These are phyloP conservation scores for Cupressus sempervirens DNA, from an alignment of 75 land plant species.

Conservation along the genomic window DNA sequence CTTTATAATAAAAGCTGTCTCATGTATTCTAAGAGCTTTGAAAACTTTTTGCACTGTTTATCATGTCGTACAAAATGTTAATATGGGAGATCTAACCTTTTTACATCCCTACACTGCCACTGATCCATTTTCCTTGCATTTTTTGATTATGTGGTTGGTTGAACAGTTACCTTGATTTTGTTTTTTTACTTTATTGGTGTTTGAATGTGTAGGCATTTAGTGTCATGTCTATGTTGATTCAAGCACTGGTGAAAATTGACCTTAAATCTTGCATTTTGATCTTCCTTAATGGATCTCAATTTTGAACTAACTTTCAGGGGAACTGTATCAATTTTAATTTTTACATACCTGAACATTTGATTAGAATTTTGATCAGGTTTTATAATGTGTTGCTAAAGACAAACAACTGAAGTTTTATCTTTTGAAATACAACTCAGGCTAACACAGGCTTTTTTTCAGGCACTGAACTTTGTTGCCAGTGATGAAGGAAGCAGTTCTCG, in stretches of 20 bases:
- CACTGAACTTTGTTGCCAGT: constrained; percentile 17
- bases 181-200: not conserved
- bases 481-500: constrained; percentile 14
- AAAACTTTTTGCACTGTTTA: not conserved
- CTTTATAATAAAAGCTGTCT: no score
- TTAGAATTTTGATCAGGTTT: not conserved
- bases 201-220: not conserved
- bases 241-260: not conserved
- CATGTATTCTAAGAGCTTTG: not conserved
- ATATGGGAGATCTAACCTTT: no score
- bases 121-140: not conserved
- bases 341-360: not conserved
- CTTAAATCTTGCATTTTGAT: not conserved
- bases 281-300: not conserved
- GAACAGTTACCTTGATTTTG: not conserved
- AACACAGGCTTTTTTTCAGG: constrained; percentile 17
- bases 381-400: not conserved
- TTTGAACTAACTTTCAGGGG: not conserved
- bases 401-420: not conserved
- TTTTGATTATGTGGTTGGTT: not conserved
- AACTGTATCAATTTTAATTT: not conserved
- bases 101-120: not conserved
- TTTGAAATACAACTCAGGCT: not conserved
- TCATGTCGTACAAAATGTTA: not conserved
- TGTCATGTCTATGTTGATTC: not conserved